Percentiles rank a stretch among this genome's conserved stretches.
Evolutionary conservation across 495 filamentous ascomycete species (phyloP).

Genomic region (Penicillium subrubescens): DNA sequence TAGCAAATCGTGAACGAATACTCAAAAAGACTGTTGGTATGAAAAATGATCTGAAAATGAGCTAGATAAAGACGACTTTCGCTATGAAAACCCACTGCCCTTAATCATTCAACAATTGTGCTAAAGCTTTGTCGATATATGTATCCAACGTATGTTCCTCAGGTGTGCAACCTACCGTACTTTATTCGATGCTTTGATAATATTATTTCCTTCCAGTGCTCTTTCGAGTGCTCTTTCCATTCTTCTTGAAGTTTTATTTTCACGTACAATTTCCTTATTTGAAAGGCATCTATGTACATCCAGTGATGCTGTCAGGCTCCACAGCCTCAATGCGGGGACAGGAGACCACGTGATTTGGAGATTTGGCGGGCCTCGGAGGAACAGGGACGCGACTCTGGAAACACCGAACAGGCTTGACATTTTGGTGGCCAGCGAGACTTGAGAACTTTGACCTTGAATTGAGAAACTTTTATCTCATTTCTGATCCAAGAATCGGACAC

Average conservation of each 20-base stretch:
- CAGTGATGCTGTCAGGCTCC: neutral
- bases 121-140: too few relatives aligned
- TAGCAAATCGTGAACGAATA: conserved; percentile 13
- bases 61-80: neutral
- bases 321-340: conserved; percentile 2
- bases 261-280: too few relatives aligned
- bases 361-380: conserved; percentile 1
- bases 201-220: too few relatives aligned
- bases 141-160: too few relatives aligned
- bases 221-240: too few relatives aligned
- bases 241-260: too few relatives aligned
- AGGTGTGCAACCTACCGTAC: too few relatives aligned
- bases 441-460: neutral
- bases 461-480: neutral
- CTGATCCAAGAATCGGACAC: neutral
- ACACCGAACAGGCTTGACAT: neutral
- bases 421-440: neutral
- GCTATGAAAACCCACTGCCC: too few relatives aligned
- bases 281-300: too few relatives aligned
- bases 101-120: too few relatives aligned
- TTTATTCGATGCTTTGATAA: too few relatives aligned
- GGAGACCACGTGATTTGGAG: conserved; percentile 8
- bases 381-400: neutral
- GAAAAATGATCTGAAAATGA: neutral
- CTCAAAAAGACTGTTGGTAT: conserved; percentile 5